A percentile compares a stretch with the other conserved stretches of the same genome.
Evolutionary conservation across 345 rosid genomes (phyloP).

Genomic region (Boechera retrofracta): DNA sequence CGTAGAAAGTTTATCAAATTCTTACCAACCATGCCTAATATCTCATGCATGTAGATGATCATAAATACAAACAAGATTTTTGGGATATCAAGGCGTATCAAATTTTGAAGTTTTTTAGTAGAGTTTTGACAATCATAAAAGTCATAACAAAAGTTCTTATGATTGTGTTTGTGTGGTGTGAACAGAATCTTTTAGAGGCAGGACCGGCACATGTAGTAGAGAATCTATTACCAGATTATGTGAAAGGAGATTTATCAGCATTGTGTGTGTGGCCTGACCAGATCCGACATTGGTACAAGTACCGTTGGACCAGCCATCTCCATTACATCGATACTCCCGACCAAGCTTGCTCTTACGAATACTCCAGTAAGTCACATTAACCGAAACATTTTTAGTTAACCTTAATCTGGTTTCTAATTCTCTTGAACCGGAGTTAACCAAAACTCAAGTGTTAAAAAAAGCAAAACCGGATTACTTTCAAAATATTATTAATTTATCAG

Average conservation of each 20-base stretch:
- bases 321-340: conserved; percentile 94
- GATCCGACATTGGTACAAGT: conserved; percentile 59
- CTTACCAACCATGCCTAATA: not conserved
- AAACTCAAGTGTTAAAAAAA: conserved; percentile 1
- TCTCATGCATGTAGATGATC: not conserved
- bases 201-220: conserved; percentile 72
- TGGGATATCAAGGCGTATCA: not conserved
- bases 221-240: conserved; percentile 76
- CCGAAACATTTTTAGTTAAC: not conserved
- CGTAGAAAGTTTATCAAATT: not conserved
- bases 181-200: conserved; percentile 66
- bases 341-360: conserved; percentile 79
- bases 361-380: conserved; percentile 63
- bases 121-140: not conserved
- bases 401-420: not conserved
- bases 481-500: too few species aligned
- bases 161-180: conserved; percentile 9
- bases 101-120: not conserved
- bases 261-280: conserved; percentile 93
- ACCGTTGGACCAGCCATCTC: conserved; percentile 81
- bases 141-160: conserved; percentile 9
- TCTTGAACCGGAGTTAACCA: conserved; percentile 17
- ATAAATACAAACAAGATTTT: not conserved
- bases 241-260: conserved; percentile 79
- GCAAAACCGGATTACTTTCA: conserved; percentile 1